A percentile compares a stretch with the other conserved stretches of the same genome.
Evolutionary conservation across 2,329 filamentous ascomycete genomes (phyloP).

Genomic region (Fusarium nygamai): DNA sequence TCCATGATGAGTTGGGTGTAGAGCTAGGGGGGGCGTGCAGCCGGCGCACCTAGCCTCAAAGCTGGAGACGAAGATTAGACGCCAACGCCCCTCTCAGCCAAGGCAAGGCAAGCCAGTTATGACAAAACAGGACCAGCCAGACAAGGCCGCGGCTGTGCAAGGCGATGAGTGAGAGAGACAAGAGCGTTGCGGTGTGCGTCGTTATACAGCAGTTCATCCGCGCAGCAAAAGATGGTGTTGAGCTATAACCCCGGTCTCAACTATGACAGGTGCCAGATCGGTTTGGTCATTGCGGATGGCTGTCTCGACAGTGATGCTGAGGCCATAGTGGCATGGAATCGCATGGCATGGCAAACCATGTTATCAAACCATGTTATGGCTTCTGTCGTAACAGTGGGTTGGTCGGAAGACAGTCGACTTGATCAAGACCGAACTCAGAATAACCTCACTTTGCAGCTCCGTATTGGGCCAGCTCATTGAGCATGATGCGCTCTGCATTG

Average conservation of each 20-base stretch:
- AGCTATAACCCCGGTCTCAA: slow-evolving; percentile 10
- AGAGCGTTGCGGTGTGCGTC: slow-evolving; percentile 35
- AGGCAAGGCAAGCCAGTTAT: slow-evolving; percentile 18
- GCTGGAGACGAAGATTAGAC: slow-evolving; percentile 29
- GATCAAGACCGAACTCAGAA: slow-evolving; percentile 21
- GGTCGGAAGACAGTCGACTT: slow-evolving; percentile 11
- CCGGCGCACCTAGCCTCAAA: slow-evolving; percentile 20
- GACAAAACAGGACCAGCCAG: slow-evolving; percentile 13
- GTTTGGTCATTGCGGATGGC: slow-evolving; percentile 8
- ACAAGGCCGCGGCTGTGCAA: slow-evolving; percentile 36
- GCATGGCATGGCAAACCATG: slow-evolving; percentile 17
- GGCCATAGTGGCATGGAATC: slow-evolving; percentile 26
- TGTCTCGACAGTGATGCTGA: slow-evolving; percentile 30
- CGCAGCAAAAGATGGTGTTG: slow-evolving; percentile 17
- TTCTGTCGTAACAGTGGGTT: slow-evolving; percentile 8
- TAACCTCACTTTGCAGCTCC: slow-evolving; percentile 27
- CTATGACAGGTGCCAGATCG: slow-evolving; percentile 39
- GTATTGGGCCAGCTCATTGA: slow-evolving; percentile 22
- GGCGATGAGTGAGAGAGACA: slow-evolving; percentile 29
- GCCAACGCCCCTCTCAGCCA: slow-evolving; percentile 34
- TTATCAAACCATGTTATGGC: slow-evolving; percentile 8
- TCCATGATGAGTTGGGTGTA: slow-evolving; percentile 32
- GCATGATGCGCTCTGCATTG: slow-evolving; percentile 27
- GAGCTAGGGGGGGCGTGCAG: slow-evolving; percentile 26
- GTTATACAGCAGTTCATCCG: slow-evolving; percentile 33